Base-by-base conservation (phyloP, 768 basidiomycete genomes). In the Phaffia tasmanica region DNA sequence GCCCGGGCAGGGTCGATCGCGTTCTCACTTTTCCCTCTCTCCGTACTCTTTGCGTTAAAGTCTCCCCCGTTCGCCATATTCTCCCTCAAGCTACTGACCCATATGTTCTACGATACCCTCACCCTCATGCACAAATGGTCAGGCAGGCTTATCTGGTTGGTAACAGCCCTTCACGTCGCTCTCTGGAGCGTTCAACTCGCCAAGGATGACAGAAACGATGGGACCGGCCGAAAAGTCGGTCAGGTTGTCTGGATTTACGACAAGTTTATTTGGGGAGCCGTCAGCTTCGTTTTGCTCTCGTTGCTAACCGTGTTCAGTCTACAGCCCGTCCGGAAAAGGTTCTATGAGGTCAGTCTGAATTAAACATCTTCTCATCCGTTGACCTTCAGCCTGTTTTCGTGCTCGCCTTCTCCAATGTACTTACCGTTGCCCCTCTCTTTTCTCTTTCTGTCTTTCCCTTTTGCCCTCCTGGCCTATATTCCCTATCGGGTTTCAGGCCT, bases 31-130 rank as follows among this genome's bases (percentile, higher is more conserved):
- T 77, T 87, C 57, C 88, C 87, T 0, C 79, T 89, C 18, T 84
- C 83, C 63, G 78, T 88, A 66, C 79, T 86, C 18, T 80, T 87
- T 69, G 86, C 84, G 11, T 80, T 89, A 74, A 89, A 77, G 84
- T 73, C 80, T 80, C 35, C 76, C 21, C 86, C 87, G 0, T 85
- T 87, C 71, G 86, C 87, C 64, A 72, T 88, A 58, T 82, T 88
- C 70, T 82, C 88, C 57, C 75, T 84, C 62, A 80, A 83, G 0
- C 81, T 81, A 69, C 77, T 83, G 65, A 81, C 81, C 50, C 83
- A 86, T 63, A 70, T 87, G n/a, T 81, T 83, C 71, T 86, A 85
- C 71, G 87, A 89, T 79, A 87, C 87, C 73, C 81, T 88, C 14
- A 80, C 83, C 5, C 80, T 83, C 76, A 77, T 88, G 8, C 88